Percentiles rank a stretch among this genome's conserved stretches.
phyloP scores from a whole-genome alignment of 768 basidiomycete genomes.

The Termitomyces sp. region DNA sequence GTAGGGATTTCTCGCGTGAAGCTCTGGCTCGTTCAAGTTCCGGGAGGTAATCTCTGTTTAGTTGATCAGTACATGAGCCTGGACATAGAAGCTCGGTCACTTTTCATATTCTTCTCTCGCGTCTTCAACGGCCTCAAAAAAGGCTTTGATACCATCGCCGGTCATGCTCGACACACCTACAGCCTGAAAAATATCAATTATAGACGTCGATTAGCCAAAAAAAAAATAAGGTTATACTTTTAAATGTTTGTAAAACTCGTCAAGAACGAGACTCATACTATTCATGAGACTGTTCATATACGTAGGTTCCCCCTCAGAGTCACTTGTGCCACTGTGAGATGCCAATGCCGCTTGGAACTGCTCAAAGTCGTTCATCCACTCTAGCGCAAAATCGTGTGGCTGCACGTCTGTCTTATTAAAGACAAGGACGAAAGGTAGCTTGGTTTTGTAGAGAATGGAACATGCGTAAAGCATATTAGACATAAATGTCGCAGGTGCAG shows the following conservation, averaged over 20 bases:
- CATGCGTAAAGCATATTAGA: constrained; percentile 99
- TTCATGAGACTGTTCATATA: constrained; percentile 99
- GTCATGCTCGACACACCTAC: constrained; percentile 97
- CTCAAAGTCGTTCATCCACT: constrained; percentile 99
- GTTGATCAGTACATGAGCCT: neutral
- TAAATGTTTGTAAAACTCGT: constrained; percentile 96
- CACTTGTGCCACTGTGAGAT: constrained; percentile 56
- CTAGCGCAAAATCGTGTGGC: constrained; percentile 84
- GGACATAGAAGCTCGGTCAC: constrained; percentile 36
- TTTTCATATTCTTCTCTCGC: constrained; percentile 85
- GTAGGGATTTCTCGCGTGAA: constrained; percentile 56
- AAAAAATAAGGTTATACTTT: constrained; percentile 50
- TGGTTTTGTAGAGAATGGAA: constrained; percentile 98
- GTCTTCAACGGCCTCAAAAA: constrained; percentile 87
- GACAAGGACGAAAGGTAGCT: constrained; percentile 92
- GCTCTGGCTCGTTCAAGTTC: constrained; percentile 73
- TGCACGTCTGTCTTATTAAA: constrained; percentile 98
- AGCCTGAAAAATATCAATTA: constrained; percentile 40
- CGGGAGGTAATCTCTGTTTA: constrained; percentile 79
- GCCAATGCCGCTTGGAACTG: constrained; percentile 86
- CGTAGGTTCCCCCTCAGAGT: constrained; percentile 85
- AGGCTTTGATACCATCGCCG: constrained; percentile 88
- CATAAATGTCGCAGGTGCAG: constrained; percentile 97
- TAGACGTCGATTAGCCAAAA: neutral
- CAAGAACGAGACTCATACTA: constrained; percentile 95